phyloP scores from a whole-genome alignment of 352 stramenopile species.

The Phytopythium mirpurense region DNA sequence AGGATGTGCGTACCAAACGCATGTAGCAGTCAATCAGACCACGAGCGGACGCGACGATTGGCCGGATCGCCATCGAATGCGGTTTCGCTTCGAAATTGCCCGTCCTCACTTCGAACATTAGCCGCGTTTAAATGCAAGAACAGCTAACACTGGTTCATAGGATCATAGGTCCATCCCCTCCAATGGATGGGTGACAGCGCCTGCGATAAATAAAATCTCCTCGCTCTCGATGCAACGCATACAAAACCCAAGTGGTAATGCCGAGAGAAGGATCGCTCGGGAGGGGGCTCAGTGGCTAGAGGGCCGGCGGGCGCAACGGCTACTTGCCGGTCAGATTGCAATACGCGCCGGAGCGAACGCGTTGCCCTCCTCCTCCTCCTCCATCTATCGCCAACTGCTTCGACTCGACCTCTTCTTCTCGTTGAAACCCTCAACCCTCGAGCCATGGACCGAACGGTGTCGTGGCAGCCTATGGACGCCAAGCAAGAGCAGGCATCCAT shows the following conservation, averaged over 20 bases:
- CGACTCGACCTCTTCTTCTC: too few relatives aligned
- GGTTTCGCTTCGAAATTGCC: too few relatives aligned
- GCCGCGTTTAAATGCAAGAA: slow-evolving; percentile 1
- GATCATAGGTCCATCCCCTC: background rate
- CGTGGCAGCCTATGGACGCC: background rate
- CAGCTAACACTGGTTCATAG: background rate
- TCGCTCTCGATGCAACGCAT: background rate
- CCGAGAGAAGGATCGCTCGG: background rate
- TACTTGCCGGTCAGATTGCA: background rate
- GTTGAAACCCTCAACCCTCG: too few relatives aligned
- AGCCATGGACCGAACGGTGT: background rate
- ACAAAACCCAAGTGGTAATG: background rate
- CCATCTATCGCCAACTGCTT: background rate
- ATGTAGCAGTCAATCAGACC: too few relatives aligned
- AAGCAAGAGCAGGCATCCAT: background rate
- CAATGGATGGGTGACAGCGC: background rate
- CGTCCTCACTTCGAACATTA: background rate
- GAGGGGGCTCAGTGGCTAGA: background rate
- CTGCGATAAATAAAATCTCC: background rate
- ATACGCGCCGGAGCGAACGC: slow-evolving; percentile 1
- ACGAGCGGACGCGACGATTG: too few relatives aligned
- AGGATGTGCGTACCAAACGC: too few relatives aligned
- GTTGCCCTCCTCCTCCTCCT: background rate
- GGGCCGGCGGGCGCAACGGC: too few relatives aligned
- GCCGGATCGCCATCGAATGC: background rate